Conservation (phyloP, 148 eudicot genomes). For the Euryodendron excelsum region DNA sequence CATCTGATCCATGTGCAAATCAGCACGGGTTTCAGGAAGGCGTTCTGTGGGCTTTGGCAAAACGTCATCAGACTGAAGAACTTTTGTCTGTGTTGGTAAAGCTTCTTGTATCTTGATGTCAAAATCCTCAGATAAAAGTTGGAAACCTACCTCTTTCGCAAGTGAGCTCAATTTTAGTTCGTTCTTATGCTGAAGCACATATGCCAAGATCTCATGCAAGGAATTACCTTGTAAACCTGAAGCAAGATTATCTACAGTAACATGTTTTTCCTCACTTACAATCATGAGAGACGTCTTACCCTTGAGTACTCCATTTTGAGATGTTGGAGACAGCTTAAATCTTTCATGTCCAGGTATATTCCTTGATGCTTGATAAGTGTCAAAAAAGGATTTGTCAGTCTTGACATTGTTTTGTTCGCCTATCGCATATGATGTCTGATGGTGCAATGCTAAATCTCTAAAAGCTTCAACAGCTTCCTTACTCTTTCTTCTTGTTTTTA, state of each 20-base stretch:
- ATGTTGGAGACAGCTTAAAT: constrained; percentile 35
- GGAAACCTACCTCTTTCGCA: constrained; percentile 85
- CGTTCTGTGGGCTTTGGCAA: constrained; percentile 25
- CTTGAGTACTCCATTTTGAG: constrained; percentile 34
- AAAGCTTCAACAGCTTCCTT: constrained; percentile 57
- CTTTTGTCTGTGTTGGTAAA: constrained; percentile 31
- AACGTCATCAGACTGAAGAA: constrained; percentile 26
- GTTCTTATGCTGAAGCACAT: constrained; percentile 51
- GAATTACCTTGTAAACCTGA: constrained; percentile 55
- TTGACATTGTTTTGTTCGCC: constrained; percentile 24
- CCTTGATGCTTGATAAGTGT: constrained; percentile 36
- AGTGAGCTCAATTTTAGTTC: constrained; percentile 63
- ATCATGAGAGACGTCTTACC: constrained; percentile 69
- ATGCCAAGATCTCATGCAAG: constrained; percentile 63
- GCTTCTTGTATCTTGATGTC: constrained; percentile 52
- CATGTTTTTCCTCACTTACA: constrained; percentile 54
- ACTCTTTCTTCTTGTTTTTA: constrained; percentile 46
- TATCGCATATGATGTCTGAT: constrained; percentile 23
- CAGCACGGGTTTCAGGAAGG: constrained; percentile 25
- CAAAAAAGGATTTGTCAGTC: constrained; percentile 27
- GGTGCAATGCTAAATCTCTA: constrained; percentile 54
- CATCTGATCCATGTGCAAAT: constrained; percentile 22
- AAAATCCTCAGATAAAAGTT: constrained; percentile 81
- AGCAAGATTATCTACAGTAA: constrained; percentile 40
- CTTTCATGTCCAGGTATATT: constrained; percentile 30